Evolutionary conservation across 2,329 filamentous ascomycete genomes (phyloP), one percentile per base, ranked within the genome.

Genomic region (Nigrograna mackinnonii): DNA sequence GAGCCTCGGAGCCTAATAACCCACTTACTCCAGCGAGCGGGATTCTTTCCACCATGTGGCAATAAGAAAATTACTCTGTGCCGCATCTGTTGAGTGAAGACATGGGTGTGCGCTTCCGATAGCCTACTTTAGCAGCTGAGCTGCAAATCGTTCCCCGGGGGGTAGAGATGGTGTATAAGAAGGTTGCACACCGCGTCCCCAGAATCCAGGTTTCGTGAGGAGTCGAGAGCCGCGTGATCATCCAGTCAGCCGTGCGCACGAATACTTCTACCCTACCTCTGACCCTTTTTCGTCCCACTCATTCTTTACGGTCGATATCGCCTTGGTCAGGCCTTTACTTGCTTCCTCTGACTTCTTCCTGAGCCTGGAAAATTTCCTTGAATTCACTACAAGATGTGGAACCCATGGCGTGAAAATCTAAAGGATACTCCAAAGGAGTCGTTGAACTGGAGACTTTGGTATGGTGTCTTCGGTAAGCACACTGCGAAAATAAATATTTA

Each of bases 381-480:
- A 14, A 17, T 17, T 33, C 31, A 9, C 18, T 33, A 12, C 14
- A 67, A 50, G 48, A 62, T 67, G 60, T 60, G 57, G 49, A 68
- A 68, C 43, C 60, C 61, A 12, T 68, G 63, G 62, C 52, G 57
- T 35, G 58, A 66, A 41, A 68, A 81, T 57, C 66, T 86, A 48
- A 73, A 83, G 36, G 79, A 80, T 44, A 86, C 88, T 46, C 87
- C 87, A 4, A 78, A 78, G 41, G 81, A 87, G 59, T 79, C 84
- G 48, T 81, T 90, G 65, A 91, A 91, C 71, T 90, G 86, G 86
- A 77, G 82, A 33, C 75, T 91, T 47, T 90, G 86, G 84, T 89
- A 87, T 66, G 84, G 86, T 31, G 85, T 91, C 41, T 62, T 88
- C 36, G 65, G 65, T 68, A 53, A 43, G 63, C 22, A n/a, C n/a